Base-by-base conservation (phyloP, 352 stramenopile genomes). In the Globisporangium cederbergense region DNA sequence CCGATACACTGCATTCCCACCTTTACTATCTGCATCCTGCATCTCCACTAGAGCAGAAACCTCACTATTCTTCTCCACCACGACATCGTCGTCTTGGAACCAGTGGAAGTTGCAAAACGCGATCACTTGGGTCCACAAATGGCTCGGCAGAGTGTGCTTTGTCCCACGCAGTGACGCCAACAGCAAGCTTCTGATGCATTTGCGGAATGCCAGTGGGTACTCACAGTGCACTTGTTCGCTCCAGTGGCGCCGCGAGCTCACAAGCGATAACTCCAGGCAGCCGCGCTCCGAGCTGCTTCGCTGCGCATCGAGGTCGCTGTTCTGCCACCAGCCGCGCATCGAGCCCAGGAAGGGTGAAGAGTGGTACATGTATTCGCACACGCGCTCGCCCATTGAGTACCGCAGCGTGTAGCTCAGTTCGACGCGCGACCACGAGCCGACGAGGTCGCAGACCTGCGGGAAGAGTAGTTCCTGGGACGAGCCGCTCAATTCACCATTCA, bases 331-430 rank as follows among this genome's bases (percentile, higher is more conserved):
- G 1, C 79, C 79, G 30, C 81, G 72, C 46, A 87, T 51, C 1
- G 68, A 63, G n/a, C 74, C 77, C 0, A 58, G 52, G 58, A 68
- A 74, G 18, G 79, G 71, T 7, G 68, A 79, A 25, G 73, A 70
- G 25, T 75, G 76, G 59, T 89, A 88, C 50, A 80, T 63, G 47
- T 88, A 91, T 25, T 71, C 78, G 55, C 79, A 80, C 18, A 79
- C 71, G 40, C 76, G 81, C 47, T 73, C 67, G 34, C 75, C 62
- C 72, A 83, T 79, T 28, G 70, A 51, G 67, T 89, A 91, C 65
- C 78, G 62, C 52, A 91, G 58, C 60, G 79, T 63, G 46, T 84
- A 91, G 50, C 65, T 72, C 16, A 89, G 16, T 10, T 76, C 58
- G 40, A 68, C 58, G 42, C 67, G 71, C 11, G 63, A 75, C 81